These are phyloP conservation scores for Botrytis cinerea DNA, from an alignment of 2,329 filamentous ascomycete species.

Conservation along the genomic window DNA sequence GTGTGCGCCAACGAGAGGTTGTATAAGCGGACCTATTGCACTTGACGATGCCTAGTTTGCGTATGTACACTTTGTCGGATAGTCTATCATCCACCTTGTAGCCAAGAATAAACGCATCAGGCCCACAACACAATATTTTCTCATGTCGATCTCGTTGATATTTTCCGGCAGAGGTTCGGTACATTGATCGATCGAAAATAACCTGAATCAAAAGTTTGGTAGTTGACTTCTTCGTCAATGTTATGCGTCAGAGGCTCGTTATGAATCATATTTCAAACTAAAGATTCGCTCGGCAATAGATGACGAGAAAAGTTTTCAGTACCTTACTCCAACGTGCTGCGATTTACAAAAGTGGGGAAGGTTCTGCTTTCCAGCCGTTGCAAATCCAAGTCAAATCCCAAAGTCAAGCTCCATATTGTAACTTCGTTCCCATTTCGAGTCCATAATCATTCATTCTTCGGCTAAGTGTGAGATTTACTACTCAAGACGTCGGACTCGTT, in stretches of 20 bases:
- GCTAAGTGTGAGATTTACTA: not conserved
- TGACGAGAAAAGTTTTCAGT: not conserved
- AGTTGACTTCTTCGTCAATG: not conserved
- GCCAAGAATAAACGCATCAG: not conserved
- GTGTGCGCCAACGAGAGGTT: not conserved
- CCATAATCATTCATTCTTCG: not conserved
- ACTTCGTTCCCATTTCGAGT: not conserved
- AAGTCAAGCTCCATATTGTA: not conserved
- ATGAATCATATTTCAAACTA: not conserved
- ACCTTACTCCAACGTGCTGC: not conserved
- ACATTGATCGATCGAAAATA: not conserved
- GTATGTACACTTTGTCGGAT: not conserved
- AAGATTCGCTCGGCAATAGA: not conserved
- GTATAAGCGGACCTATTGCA: not conserved
- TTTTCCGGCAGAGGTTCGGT: not conserved
- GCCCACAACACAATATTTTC: not conserved
- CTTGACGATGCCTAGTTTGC: not conserved
- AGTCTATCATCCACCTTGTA: not conserved
- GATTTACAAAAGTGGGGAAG: not conserved
- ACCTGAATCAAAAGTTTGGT: not conserved
- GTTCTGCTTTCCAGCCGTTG: not conserved
- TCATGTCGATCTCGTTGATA: not conserved
- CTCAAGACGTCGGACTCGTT: not conserved
- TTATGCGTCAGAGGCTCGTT: not conserved
- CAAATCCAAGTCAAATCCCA: not conserved